phyloP scores from a whole-genome alignment of 2,329 filamentous ascomycete species.

The Venturiaceae sp. region DNA sequence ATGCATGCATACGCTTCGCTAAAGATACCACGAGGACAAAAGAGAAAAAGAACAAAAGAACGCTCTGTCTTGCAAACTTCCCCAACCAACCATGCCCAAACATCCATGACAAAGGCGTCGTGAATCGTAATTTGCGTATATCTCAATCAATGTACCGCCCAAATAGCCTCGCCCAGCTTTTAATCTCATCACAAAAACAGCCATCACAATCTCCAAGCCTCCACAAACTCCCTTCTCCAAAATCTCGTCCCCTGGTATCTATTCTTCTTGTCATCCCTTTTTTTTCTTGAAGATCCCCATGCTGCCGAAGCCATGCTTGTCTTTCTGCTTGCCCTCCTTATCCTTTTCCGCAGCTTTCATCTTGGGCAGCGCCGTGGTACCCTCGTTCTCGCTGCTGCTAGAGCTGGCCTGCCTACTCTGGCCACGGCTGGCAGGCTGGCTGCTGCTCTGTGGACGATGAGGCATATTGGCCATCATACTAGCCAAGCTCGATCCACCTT shows the following conservation, averaged over 20 bases:
- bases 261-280: not conserved
- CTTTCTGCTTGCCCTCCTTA: not conserved
- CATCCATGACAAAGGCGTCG: not conserved
- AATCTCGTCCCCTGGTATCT: not conserved
- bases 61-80: not conserved
- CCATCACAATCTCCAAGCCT: not conserved
- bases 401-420: not conserved
- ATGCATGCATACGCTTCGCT: not conserved
- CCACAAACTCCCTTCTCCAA: not conserved
- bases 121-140: not conserved
- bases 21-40: not conserved
- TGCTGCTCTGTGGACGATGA: not conserved
- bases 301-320: not conserved
- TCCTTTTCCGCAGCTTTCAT: slow-evolving; percentile 3
- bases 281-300: not conserved
- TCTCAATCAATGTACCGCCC: too few relatives aligned
- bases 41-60: not conserved
- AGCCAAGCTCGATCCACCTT: not conserved
- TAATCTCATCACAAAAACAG: not conserved
- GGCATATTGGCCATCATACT: not conserved
- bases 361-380: slow-evolving; percentile 3
- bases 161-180: not conserved
- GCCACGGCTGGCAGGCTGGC: slow-evolving; percentile 2
- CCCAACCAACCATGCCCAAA: not conserved
- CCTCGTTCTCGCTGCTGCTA: slow-evolving; percentile 3